Evolutionary conservation across 495 filamentous ascomycete species (phyloP).

Genomic region (Lichina pygmaea): DNA sequence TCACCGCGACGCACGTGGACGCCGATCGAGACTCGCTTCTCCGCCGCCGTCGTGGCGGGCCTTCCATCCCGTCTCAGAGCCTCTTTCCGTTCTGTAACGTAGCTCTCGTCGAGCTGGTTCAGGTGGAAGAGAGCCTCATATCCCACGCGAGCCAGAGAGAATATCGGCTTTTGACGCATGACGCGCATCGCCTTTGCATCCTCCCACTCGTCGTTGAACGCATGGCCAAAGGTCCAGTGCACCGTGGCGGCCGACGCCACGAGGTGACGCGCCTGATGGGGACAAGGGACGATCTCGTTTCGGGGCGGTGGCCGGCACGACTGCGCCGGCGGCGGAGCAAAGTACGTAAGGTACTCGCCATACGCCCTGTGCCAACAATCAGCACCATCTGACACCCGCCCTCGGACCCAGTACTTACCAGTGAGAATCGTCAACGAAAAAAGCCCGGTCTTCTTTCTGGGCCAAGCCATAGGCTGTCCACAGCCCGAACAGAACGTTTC

Average conservation of each 20-base stretch:
- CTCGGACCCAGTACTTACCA: slow-evolving; percentile 18
- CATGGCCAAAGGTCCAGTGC: slow-evolving; percentile 24
- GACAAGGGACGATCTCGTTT: slow-evolving; percentile 41
- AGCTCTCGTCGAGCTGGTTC: slow-evolving; percentile 24
- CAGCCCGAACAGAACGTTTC: slow-evolving; percentile 37
- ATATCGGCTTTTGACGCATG: slow-evolving; percentile 24
- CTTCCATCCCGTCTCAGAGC: slow-evolving; percentile 19
- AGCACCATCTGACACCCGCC: slow-evolving; percentile 4
- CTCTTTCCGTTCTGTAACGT: slow-evolving; percentile 21
- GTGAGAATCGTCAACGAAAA: slow-evolving; percentile 49
- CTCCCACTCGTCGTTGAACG: slow-evolving; percentile 23
- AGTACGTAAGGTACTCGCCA: slow-evolving; percentile 38
- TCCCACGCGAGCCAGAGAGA: slow-evolving; percentile 29
- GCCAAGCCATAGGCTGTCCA: slow-evolving; percentile 59
- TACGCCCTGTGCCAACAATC: slow-evolving; percentile 21
- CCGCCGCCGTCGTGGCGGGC: slow-evolving; percentile 8
- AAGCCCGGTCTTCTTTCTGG: slow-evolving; percentile 34
- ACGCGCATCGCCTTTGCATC: slow-evolving; percentile 18
- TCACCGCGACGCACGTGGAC: slow-evolving; percentile 54
- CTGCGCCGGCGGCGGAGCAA: slow-evolving; percentile 27
- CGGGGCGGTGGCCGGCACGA: slow-evolving; percentile 31
- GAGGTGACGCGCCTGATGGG: slow-evolving; percentile 36
- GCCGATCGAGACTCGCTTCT: slow-evolving; percentile 24
- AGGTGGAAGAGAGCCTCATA: slow-evolving; percentile 39
- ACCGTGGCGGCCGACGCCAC: slow-evolving; percentile 38